Evolutionary conservation across 352 stramenopile species (phyloP).

Genomic region (Globisporangium carolinianum): DNA sequence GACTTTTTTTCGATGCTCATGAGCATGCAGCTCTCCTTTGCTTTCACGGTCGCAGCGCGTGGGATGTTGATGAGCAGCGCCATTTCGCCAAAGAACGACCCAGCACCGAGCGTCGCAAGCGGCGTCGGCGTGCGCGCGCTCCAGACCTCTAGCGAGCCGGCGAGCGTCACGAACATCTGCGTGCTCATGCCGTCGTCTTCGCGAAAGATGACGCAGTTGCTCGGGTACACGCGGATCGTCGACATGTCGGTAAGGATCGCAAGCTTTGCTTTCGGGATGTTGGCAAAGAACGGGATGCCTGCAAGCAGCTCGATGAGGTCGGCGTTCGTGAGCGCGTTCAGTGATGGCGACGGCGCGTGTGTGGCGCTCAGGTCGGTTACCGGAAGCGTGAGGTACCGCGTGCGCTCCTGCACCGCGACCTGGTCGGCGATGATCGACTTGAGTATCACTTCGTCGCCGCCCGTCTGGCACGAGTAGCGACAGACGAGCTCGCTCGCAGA

Average conservation of each 20-base stretch:
- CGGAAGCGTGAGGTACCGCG: slow-evolving; percentile 30
- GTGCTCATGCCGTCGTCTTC: slow-evolving; percentile 75
- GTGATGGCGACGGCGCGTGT: slow-evolving; percentile 17
- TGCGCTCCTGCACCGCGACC: slow-evolving; percentile 33
- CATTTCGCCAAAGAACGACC: slow-evolving; percentile 81
- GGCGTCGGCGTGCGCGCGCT: slow-evolving; percentile 36
- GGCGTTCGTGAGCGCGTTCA: slow-evolving; percentile 63
- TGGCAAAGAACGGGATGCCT: slow-evolving; percentile 68
- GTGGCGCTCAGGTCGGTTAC: slow-evolving; percentile 28
- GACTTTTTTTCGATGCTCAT: slow-evolving; percentile 75
- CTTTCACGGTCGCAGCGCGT: slow-evolving; percentile 56
- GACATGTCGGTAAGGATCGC: slow-evolving; percentile 60
- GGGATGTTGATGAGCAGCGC: slow-evolving; percentile 75
- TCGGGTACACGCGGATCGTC: slow-evolving; percentile 68
- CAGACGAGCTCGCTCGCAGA: slow-evolving; percentile 51
- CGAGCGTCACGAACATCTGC: slow-evolving; percentile 75
- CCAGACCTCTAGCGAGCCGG: slow-evolving; percentile 53
- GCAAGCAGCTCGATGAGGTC: slow-evolving; percentile 55
- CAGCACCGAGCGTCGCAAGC: slow-evolving; percentile 54
- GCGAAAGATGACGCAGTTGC: slow-evolving; percentile 57
- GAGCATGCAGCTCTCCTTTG: slow-evolving; percentile 66
- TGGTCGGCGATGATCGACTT: slow-evolving; percentile 46
- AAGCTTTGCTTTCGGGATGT: slow-evolving; percentile 54
- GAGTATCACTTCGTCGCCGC: slow-evolving; percentile 56
- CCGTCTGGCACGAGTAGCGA: slow-evolving; percentile 49